A percentile compares a stretch with the other conserved stretches of the same genome.
Conservation (phyloP, 2,329 filamentous ascomycete species). For the Fusarium beomiforme region DNA sequence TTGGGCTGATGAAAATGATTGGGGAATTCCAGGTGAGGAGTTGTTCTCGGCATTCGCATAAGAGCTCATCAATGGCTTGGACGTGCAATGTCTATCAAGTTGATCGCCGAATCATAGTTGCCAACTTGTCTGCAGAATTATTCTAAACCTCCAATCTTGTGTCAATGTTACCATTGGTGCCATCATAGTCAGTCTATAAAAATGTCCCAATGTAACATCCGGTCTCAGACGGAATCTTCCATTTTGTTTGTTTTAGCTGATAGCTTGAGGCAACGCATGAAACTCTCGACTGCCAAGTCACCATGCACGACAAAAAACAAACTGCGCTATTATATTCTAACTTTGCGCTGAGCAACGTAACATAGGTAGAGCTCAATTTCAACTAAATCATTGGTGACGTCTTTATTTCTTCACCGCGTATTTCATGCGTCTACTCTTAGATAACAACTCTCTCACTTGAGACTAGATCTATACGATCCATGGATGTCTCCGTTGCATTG, state of each 20-base stretch:
- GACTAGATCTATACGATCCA: not conserved
- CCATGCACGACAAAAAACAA: not conserved
- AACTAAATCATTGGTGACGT: constrained; percentile 19
- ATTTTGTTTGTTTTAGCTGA: constrained; percentile 5
- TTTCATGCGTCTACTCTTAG: not conserved
- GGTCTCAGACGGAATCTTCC: constrained; percentile 2
- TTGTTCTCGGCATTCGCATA: not conserved
- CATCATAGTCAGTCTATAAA: constrained; percentile 9
- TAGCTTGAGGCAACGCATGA: not conserved
- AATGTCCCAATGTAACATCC: not conserved
- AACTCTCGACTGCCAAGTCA: constrained; percentile 28
- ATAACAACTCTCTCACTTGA: not conserved
- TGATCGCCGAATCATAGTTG: constrained; percentile 10
- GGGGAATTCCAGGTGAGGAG: not conserved
- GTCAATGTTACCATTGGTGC: not conserved
- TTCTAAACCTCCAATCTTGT: not conserved
- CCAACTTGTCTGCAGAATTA: not conserved
- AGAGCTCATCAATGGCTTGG: constrained; percentile 4
- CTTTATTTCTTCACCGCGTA: constrained; percentile 25
- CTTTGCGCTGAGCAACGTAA: not conserved
- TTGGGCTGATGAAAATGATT: constrained; percentile 1
- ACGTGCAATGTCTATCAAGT: not conserved
- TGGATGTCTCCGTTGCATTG: not conserved
- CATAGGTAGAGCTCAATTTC: not conserved
- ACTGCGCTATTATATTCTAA: not conserved